Percentiles rank a stretch among this genome's conserved stretches.
phyloP scores from a whole-genome alignment of 805 yeast species.

The Lachancea sp. region DNA sequence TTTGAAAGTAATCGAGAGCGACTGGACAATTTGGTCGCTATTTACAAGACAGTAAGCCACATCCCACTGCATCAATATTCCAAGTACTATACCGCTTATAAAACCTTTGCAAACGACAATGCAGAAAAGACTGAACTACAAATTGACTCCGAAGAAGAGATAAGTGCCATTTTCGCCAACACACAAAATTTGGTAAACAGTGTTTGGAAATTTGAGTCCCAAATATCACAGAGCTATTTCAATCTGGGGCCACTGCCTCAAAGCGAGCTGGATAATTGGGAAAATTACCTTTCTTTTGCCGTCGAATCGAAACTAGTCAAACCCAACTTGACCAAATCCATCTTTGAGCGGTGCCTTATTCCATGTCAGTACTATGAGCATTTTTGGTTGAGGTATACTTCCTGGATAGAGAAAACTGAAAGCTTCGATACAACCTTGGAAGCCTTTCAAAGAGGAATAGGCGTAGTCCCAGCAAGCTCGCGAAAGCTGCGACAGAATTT shows the following conservation, averaged over 20 bases:
- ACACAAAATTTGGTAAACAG: slow-evolving; percentile 49
- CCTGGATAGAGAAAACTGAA: slow-evolving; percentile 40
- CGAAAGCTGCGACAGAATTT: slow-evolving; percentile 16
- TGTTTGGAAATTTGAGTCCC: slow-evolving; percentile 70
- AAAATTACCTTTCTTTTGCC: slow-evolving; percentile 52
- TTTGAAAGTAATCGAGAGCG: slow-evolving; percentile 43
- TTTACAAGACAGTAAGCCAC: slow-evolving; percentile 41
- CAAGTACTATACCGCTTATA: slow-evolving; percentile 52
- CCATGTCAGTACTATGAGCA: slow-evolving; percentile 55
- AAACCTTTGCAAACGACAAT: slow-evolving; percentile 33
- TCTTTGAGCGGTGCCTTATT: slow-evolving; percentile 69
- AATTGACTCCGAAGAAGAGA: slow-evolving; percentile 36
- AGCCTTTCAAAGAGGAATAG: slow-evolving; percentile 48
- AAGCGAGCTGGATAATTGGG: slow-evolving; percentile 51
- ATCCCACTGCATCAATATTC: slow-evolving; percentile 87
- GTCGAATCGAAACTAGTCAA: slow-evolving; percentile 30
- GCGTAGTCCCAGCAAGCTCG: slow-evolving; percentile 32
- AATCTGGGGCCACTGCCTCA: slow-evolving; percentile 40
- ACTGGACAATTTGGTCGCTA: slow-evolving; percentile 34
- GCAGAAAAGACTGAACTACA: slow-evolving; percentile 31
- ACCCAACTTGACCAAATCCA: slow-evolving; percentile 33
- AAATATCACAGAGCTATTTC: slow-evolving; percentile 52
- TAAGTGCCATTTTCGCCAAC: slow-evolving; percentile 36
- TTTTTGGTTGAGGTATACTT: slow-evolving; percentile 64
- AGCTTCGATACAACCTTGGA: slow-evolving; percentile 33